Conservation (phyloP, 75 land plant species). For the Picea sitchensis region DNA sequence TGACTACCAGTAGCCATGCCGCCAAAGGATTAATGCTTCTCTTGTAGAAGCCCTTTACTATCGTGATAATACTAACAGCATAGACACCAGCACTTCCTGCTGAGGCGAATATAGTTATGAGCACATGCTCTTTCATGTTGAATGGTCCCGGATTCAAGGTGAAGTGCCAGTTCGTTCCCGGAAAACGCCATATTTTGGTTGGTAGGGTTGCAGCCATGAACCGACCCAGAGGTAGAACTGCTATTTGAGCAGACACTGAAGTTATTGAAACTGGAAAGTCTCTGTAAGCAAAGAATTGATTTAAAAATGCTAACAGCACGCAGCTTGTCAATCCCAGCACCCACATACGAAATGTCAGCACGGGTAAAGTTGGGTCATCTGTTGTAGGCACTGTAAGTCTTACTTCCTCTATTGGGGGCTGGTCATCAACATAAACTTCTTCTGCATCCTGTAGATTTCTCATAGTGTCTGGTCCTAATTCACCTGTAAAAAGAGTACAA, state of each 20-base stretch:
- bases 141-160: constrained; percentile 44
- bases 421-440: constrained; percentile 14
- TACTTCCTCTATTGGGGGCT: constrained; percentile 41
- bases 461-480: no score
- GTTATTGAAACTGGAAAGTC: constrained; percentile 18
- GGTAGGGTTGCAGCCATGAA: constrained; percentile 40
- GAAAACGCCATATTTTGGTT: constrained; percentile 16
- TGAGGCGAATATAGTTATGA: constrained; percentile 41
- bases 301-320: constrained; percentile 22
- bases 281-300: constrained; percentile 37
- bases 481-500: no score
- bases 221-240: constrained; percentile 25
- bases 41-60: constrained; percentile 41
- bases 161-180: constrained; percentile 25
- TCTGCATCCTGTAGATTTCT: no score
- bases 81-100: constrained; percentile 33
- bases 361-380: constrained; percentile 33
- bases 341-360: constrained; percentile 41
- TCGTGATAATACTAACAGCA: constrained; percentile 35
- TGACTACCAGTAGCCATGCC: constrained; percentile 26
- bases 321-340: constrained; percentile 25
- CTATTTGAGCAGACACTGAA: constrained; percentile 38
- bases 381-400: constrained; percentile 30
- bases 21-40: constrained; percentile 23
- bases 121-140: constrained; percentile 40